These are phyloP conservation scores for Rosa chinensis DNA, from an alignment of 306 rosid genomes.

Conservation along the genomic window DNA sequence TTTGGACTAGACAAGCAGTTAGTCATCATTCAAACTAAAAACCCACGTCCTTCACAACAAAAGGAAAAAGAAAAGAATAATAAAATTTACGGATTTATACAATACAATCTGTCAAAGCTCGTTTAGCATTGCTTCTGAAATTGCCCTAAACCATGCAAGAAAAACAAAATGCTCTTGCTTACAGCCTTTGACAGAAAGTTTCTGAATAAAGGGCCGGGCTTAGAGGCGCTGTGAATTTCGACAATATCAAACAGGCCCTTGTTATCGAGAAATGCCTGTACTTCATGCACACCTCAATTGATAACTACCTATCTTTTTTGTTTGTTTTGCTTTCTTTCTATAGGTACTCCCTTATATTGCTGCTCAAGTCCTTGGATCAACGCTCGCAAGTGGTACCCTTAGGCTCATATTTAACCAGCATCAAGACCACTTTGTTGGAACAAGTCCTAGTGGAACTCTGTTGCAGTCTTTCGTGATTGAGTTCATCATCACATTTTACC, in stretches of 20 bases:
- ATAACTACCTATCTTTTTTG: too few species aligned
- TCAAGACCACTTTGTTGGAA: constrained; percentile 56
- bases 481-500: constrained; percentile 74
- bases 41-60: too few species aligned
- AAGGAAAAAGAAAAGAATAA: neutral
- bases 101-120: too few species aligned
- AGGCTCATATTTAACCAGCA: constrained; percentile 48
- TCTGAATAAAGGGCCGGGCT: too few species aligned
- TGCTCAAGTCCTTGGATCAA: constrained; percentile 68
- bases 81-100: too few species aligned
- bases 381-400: constrained; percentile 74
- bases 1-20: too few species aligned
- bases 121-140: neutral
- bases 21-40: too few species aligned
- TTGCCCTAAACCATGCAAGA: neutral
- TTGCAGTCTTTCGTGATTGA: constrained; percentile 72
- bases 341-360: constrained; percentile 68
- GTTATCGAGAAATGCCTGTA: too few species aligned
- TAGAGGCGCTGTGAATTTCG: too few species aligned
- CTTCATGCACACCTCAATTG: too few species aligned
- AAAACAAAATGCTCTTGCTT: too few species aligned
- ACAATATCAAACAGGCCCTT: too few species aligned
- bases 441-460: constrained; percentile 45
- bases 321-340: neutral
- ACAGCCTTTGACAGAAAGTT: neutral